These are phyloP conservation scores for Trematosphaeria pertusa DNA, from an alignment of 2,329 filamentous ascomycete species.

Conservation along the genomic window DNA sequence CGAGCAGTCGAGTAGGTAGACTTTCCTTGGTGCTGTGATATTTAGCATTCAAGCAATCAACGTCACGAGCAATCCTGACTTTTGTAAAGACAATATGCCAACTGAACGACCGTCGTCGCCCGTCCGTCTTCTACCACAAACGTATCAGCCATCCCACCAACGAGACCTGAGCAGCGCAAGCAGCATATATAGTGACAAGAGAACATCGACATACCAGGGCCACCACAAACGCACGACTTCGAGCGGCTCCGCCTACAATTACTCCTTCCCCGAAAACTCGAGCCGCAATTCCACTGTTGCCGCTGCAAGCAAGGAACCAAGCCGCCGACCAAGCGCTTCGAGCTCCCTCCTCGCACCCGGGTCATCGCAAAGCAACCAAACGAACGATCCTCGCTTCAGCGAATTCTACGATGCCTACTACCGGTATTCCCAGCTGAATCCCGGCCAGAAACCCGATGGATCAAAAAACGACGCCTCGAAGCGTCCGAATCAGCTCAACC, in stretches of 20 bases:
- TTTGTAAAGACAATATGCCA: conserved; percentile 27
- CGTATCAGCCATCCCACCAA: conserved; percentile 33
- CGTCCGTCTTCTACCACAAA: conserved; percentile 22
- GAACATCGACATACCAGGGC: conserved; percentile 26
- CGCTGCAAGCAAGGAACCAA: conserved; percentile 20
- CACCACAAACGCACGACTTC: conserved; percentile 28
- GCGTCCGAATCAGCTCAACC: conserved; percentile 18
- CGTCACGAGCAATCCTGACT: conserved; percentile 34
- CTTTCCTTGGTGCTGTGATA: conserved; percentile 31
- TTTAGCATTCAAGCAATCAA: conserved; percentile 33
- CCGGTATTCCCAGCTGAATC: conserved; percentile 33
- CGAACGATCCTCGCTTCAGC: conserved; percentile 39
- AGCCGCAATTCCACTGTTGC: conserved; percentile 26
- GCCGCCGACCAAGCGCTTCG: conserved; percentile 20
- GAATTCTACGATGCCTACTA: conserved; percentile 52
- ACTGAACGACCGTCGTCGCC: conserved; percentile 22
- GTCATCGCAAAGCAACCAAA: conserved; percentile 13
- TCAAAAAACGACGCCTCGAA: conserved; percentile 21
- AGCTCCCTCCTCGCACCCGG: conserved; percentile 26
- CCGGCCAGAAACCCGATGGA: conserved; percentile 10
- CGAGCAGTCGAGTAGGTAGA: conserved; percentile 43
- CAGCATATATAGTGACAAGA: conserved; percentile 42
- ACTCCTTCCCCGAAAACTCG: conserved; percentile 24
- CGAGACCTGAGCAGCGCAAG: conserved; percentile 41
- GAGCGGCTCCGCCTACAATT: conserved; percentile 22